Evolutionary conservation across 2,329 filamentous ascomycete species (phyloP), one percentile per base, ranked within the genome.

Genomic region (Xylariales sp.): DNA sequence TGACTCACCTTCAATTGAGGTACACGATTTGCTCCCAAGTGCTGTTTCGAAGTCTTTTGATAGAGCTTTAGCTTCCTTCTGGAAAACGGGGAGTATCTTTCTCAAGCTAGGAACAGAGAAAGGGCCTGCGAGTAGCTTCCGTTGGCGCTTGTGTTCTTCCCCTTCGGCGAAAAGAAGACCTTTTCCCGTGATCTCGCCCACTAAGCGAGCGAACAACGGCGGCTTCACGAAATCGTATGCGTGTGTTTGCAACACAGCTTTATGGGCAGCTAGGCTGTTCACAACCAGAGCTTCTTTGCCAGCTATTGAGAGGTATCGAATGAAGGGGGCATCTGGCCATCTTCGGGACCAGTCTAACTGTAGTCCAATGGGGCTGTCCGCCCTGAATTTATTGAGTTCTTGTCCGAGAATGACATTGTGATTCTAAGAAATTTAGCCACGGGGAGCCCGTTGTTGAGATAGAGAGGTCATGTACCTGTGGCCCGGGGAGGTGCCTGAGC

Each of bases 401-500:
- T 84, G 81, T 6, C 83, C 83, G 12, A 84, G 66, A 48, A 84
- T 71, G 53, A 79, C 75, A 48, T 76, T 71, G 43, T 81, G 77
- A 57, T 82, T 76, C 81, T 83, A 3, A 5, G 12, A 18, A 3
- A 5, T 41, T 59, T 45, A 60, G 55, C 6, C 5, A 23, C 18
- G 16, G 39, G 10, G 3, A 28, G 10, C 0, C 3, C 48, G 5
- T 28, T 34, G 45, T 9, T 12, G 12, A n/a, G 34, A 39, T 36
- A 7, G 39, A 7, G 39, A 32, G 23, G 10, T 28, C 23, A 36
- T 60, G 43, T 75, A 83, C 82, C 73, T 78, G 80, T 16, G 83
- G 83, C 0, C 81, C 82, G 0, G 83, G 83, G 1, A 85, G 70
- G 57, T 82, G 74, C 14, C 82, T 78, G n/a, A 84, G 73, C 0